A percentile compares a stretch with the other conserved stretches of the same genome.
These are phyloP conservation scores for Fusarium cicatricum DNA, from an alignment of 2,329 filamentous ascomycete genomes.

Conservation along the genomic window DNA sequence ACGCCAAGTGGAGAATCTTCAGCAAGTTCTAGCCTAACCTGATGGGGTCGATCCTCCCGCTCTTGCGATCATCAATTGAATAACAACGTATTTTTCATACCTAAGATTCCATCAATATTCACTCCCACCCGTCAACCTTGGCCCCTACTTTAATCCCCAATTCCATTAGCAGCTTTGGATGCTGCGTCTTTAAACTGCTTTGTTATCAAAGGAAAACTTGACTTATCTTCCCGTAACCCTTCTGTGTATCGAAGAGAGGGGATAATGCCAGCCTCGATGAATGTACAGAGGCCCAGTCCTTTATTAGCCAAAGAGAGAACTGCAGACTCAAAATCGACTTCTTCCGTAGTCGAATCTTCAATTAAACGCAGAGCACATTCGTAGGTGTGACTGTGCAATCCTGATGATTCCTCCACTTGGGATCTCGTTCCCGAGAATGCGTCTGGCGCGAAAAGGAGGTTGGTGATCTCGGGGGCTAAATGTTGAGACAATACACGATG, in stretches of 20 bases:
- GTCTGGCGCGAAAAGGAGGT: not conserved
- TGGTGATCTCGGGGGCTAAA: not conserved
- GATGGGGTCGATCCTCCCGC: too few relatives aligned
- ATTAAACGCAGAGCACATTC: not conserved
- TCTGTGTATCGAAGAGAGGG: not conserved
- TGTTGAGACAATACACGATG: not conserved
- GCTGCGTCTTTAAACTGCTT: not conserved
- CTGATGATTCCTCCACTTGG: too few relatives aligned
- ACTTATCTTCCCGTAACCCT: not conserved
- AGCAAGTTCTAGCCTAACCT: too few relatives aligned
- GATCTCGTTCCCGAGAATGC: not conserved
- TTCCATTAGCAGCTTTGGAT: too few relatives aligned
- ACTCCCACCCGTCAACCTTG: too few relatives aligned
- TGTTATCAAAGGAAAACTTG: not conserved
- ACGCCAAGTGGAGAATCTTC: not conserved
- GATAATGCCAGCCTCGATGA: not conserved
- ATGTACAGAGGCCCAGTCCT: constrained; percentile 8
- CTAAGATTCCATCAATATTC: too few relatives aligned
- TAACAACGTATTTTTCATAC: too few relatives aligned
- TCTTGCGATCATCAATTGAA: too few relatives aligned
- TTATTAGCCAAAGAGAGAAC: constrained; percentile 1
- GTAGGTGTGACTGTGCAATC: too few relatives aligned
- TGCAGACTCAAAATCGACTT: constrained; percentile 1
- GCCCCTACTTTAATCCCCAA: too few relatives aligned
- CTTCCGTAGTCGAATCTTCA: not conserved